phyloP scores from a whole-genome alignment of 305 asterid genomes.

The Petunia hybrid region DNA sequence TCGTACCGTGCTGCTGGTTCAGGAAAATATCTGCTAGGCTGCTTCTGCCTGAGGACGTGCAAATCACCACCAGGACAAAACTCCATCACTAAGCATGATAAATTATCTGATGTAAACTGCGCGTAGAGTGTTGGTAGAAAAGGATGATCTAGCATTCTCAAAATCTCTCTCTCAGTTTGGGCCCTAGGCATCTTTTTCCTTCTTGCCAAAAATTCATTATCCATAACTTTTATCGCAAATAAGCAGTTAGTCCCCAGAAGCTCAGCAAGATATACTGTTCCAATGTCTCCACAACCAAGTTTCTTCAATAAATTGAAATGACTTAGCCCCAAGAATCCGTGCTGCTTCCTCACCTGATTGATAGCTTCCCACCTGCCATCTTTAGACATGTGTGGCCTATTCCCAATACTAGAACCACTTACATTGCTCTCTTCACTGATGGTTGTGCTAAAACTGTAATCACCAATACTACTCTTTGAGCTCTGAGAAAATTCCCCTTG shows the following conservation, averaged over 20 bases:
- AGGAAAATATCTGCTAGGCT: slow-evolving; percentile 70
- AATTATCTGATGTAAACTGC: slow-evolving; percentile 81
- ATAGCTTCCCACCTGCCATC: slow-evolving; percentile 82
- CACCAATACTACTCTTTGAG: slow-evolving; percentile 88
- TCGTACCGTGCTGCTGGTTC: slow-evolving; percentile 91
- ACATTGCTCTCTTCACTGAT: slow-evolving; percentile 82
- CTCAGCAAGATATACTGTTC: slow-evolving; percentile 91
- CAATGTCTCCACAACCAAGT: slow-evolving; percentile 94
- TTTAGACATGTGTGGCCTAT: slow-evolving; percentile 91
- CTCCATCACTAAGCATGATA: slow-evolving; percentile 92
- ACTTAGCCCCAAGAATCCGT: slow-evolving; percentile 70
- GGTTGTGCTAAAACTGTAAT: slow-evolving; percentile 82
- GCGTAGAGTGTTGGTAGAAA: slow-evolving; percentile 92
- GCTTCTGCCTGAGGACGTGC: slow-evolving; percentile 93
- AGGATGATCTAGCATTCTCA: slow-evolving; percentile 90
- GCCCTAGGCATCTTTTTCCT: slow-evolving; percentile 89
- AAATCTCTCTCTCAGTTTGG: slow-evolving; percentile 91
- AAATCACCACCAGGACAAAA: slow-evolving; percentile 95
- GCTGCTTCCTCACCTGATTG: slow-evolving; percentile 56
- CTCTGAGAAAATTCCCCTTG: slow-evolving; percentile 82
- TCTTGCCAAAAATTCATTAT: slow-evolving; percentile 77
- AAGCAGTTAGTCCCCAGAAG: slow-evolving; percentile 71
- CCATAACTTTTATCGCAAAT: slow-evolving; percentile 94
- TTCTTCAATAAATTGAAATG: slow-evolving; percentile 86
- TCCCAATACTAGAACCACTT: slow-evolving; percentile 62